Conservation (phyloP, 169 alveolate species). For the Babesia sp. region DNA sequence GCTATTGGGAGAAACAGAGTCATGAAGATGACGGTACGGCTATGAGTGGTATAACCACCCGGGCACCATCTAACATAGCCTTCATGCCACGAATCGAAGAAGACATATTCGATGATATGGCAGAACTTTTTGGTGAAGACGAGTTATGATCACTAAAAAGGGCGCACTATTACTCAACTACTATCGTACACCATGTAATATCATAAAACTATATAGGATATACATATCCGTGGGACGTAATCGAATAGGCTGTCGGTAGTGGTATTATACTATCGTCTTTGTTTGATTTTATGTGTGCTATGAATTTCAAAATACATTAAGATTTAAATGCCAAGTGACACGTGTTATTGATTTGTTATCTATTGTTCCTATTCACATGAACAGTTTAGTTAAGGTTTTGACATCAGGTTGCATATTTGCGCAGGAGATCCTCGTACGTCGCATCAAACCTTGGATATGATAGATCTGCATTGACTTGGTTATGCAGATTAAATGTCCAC, state of each 20-base stretch:
- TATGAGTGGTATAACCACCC: constrained; percentile 1
- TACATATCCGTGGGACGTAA: no score
- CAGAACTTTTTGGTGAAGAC: constrained; percentile 38
- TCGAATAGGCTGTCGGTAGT: no score
- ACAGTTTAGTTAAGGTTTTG: no score
- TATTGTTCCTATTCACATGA: no score
- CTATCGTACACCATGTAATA: no score
- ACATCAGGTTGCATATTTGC: constrained; percentile 5
- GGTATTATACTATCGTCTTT: no score
- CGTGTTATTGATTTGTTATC: no score
- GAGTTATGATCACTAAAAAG: not conserved
- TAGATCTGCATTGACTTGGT: constrained; percentile 77
- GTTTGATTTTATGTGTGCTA: no score
- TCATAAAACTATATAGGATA: no score
- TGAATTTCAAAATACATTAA: no score
- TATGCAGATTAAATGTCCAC: constrained; percentile 79
- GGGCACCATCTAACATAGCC: not conserved
- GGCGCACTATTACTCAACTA: no score
- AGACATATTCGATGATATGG: constrained; percentile 25
- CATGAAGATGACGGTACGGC: constrained; percentile 52
- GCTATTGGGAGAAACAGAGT: constrained; percentile 74
- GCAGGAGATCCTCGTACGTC: constrained; percentile 47
- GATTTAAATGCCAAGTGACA: no score
- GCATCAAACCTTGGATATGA: constrained; percentile 24
- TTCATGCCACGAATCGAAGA: not conserved